A percentile compares a stretch with the other conserved stretches of the same genome.
Evolutionary conservation across 345 rosid species (phyloP).

Genomic region (Ceriops tagal): DNA sequence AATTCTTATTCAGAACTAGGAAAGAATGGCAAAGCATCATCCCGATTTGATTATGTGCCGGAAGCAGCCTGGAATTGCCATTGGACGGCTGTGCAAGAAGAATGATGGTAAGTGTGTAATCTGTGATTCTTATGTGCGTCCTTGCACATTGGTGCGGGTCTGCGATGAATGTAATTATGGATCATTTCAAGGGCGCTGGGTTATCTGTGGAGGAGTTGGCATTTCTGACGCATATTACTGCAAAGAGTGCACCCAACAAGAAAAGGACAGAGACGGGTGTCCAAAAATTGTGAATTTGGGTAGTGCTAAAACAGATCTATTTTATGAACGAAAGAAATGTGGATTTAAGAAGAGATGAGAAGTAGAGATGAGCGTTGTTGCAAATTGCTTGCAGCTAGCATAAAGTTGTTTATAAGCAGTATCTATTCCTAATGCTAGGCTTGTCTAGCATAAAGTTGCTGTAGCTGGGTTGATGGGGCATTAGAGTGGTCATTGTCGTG

Average conservation of each 20-base stretch:
- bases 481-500: no score
- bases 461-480: no score
- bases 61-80: conserved; percentile 74
- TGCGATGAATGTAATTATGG: conserved; percentile 78
- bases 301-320: conserved; percentile 62
- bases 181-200: conserved; percentile 71
- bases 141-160: conserved; percentile 67
- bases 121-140: conserved; percentile 72
- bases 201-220: conserved; percentile 69
- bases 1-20: background rate
- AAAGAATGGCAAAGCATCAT: conserved; percentile 66
- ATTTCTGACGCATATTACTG: conserved; percentile 71
- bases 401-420: no score
- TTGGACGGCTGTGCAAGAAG: conserved; percentile 61
- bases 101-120: conserved; percentile 68
- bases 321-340: conserved; percentile 61
- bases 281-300: conserved; percentile 65
- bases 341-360: conserved; percentile 55
- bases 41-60: conserved; percentile 76
- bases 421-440: no score
- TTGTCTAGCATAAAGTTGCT: no score
- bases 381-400: background rate
- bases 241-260: conserved; percentile 77
- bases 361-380: background rate
- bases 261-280: conserved; percentile 66